Evolutionary conservation across 2,329 filamentous ascomycete species (phyloP).

Genomic region (Thermoascus crustaceus): DNA sequence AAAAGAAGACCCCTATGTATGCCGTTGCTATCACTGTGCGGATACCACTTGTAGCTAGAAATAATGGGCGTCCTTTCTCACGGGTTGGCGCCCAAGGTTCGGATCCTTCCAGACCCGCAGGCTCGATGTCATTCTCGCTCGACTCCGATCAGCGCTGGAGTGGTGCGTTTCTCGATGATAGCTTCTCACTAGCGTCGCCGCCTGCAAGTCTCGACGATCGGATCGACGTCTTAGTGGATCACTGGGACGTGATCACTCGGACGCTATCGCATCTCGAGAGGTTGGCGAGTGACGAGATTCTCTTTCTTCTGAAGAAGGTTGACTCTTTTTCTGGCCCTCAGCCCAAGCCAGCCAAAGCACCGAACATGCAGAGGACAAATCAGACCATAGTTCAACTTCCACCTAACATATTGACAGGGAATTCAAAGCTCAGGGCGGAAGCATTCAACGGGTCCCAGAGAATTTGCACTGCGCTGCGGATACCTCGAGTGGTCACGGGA

Average conservation of each 20-base stretch:
- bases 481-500: slow-evolving; percentile 49
- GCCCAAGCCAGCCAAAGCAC: slow-evolving; percentile 37
- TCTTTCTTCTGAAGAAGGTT: slow-evolving; percentile 41
- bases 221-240: slow-evolving; percentile 48
- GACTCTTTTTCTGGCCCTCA: slow-evolving; percentile 34
- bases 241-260: slow-evolving; percentile 52
- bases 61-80: slow-evolving; percentile 26
- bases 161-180: slow-evolving; percentile 30
- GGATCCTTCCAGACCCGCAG: slow-evolving; percentile 23
- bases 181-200: slow-evolving; percentile 37
- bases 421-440: slow-evolving; percentile 40
- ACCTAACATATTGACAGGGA: slow-evolving; percentile 39
- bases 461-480: slow-evolving; percentile 47
- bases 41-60: slow-evolving; percentile 37
- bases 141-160: slow-evolving; percentile 35
- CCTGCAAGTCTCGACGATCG: slow-evolving; percentile 45
- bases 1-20: slow-evolving; percentile 51
- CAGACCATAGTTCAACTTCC: slow-evolving; percentile 43
- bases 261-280: slow-evolving; percentile 47
- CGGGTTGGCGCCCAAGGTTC: slow-evolving; percentile 25
- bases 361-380: slow-evolving; percentile 41
- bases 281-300: slow-evolving; percentile 44
- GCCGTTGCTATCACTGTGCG: slow-evolving; percentile 51
- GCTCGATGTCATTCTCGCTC: slow-evolving; percentile 30
- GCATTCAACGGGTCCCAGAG: slow-evolving; percentile 42